Evolutionary conservation across 1,284 basidiomycete species (phyloP).

Genomic region (Ustilago trichophora): DNA sequence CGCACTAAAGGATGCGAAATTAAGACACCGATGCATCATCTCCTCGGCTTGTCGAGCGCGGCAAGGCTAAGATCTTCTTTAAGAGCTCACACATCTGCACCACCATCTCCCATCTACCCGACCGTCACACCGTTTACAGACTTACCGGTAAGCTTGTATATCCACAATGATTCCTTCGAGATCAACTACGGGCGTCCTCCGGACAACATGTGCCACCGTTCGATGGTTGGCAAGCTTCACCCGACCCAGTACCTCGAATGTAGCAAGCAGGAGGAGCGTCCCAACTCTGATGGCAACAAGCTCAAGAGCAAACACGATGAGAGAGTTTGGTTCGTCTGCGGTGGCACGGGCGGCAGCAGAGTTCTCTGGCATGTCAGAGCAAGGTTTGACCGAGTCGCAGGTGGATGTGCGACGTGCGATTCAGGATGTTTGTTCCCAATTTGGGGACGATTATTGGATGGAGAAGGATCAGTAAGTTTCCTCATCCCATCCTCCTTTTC

Average conservation of each 20-base stretch:
- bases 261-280: too few species aligned
- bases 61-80: too few species aligned
- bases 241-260: too few species aligned
- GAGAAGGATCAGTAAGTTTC: conserved; percentile 24
- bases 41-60: too few species aligned
- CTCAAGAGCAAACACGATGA: background rate
- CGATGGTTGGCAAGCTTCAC: too few species aligned
- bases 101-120: too few species aligned
- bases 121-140: background rate
- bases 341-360: background rate
- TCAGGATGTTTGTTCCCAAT: conserved; percentile 29
- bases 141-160: background rate
- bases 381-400: conserved; percentile 49
- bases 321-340: conserved; percentile 2
- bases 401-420: conserved; percentile 46
- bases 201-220: too few species aligned
- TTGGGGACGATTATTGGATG: conserved; percentile 50
- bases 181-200: background rate
- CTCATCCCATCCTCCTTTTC: background rate
- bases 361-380: conserved; percentile 43
- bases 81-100: too few species aligned
- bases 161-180: conserved; percentile 4
- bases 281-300: background rate
- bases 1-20: too few species aligned
- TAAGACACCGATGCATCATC: too few species aligned